Evolutionary conservation across 225 moss, liverwort and hornwort genomes (phyloP).

Genomic region (Antitrichia curtipendula): DNA sequence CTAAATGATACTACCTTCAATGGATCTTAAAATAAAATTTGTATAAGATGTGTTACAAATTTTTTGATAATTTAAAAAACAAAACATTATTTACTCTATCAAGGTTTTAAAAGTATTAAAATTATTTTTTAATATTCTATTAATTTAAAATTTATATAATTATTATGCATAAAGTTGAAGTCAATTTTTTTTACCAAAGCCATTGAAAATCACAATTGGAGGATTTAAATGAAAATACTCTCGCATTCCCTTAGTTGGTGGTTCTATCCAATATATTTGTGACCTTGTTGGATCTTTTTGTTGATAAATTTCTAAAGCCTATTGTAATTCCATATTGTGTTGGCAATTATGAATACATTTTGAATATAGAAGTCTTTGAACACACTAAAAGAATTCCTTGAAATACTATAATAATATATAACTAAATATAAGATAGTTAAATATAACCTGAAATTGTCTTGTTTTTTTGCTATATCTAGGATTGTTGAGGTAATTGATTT

Average conservation of each 20-base stretch:
- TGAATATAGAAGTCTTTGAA: fast-evolving
- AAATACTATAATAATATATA: not conserved
- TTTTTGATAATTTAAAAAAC: not conserved
- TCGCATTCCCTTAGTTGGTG: not conserved
- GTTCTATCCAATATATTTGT: not conserved
- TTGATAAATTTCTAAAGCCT: constrained; percentile 66
- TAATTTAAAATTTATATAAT: no score
- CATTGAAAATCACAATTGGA: constrained; percentile 59
- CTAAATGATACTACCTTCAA: not conserved
- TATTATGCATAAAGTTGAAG: not conserved
- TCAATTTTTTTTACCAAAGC: constrained; percentile 55
- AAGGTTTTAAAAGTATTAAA: no score
- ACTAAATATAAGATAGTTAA: no score
- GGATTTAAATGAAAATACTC: constrained; percentile 52
- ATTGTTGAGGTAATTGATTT: constrained; percentile 34
- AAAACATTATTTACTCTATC: not conserved
- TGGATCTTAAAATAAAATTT: not conserved
- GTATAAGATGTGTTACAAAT: fast-evolving
- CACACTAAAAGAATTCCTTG: not conserved
- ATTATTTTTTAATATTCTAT: not conserved
- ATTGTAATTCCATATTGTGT: not conserved
- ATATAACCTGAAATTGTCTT: constrained; percentile 1
- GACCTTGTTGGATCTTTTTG: constrained; percentile 1
- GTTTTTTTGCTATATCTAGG: constrained; percentile 19
- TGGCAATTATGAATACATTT: not conserved